Base-by-base conservation (phyloP, 495 filamentous ascomycete species). In the Tuber borchii region DNA sequence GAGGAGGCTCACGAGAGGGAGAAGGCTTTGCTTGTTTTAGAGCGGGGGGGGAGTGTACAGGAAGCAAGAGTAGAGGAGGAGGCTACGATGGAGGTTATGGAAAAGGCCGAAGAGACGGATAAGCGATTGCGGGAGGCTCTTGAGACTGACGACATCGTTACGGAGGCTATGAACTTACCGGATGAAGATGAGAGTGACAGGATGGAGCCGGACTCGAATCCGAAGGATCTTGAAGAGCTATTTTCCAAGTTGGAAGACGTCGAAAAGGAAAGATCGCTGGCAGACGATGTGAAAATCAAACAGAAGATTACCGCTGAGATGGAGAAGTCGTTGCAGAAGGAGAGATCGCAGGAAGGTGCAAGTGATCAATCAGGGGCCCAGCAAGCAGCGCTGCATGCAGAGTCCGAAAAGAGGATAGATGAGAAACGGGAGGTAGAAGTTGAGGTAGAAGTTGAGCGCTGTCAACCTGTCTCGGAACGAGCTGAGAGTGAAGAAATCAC, bases 1-100 rank as follows among this genome's bases (percentile, higher is more conserved):
- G 81, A 83, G 26, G 44, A 69, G 44, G 70, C 76, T 17, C 71
- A 71, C 17, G 81, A 82, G 73, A 73, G 45, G 16, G 78, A 83
- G 51, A 79, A 78, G 76, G 79, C 74, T 8, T 46, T 70, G 14
- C 73, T 83, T n/a, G 78, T 83, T 6, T 51, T 76, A 37, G 81
- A 83, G 69, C 72, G 75, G 69, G 78, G 81, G 71, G 44, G 81
- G 10, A 77, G 75, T 19, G 74, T 51, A 14, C 61, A 76, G 43
- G 81, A 83, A 44, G 81, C 81, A 2, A 72, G 77, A 34, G 73
- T 69, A 40, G 81, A 79, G 16, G 81, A 76, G 44, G 75, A 51
- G 43, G 78, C 77, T n/a, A 74, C 78, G 4, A 81, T 79, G 26
- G 81, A 71, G 2, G 81, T 83, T 2, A 78, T 82, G 76, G 81